Percentiles rank a stretch among this genome's conserved stretches.
Evolutionary conservation across 768 basidiomycete species (phyloP).

Genomic region (Lactifluus echinatus): DNA sequence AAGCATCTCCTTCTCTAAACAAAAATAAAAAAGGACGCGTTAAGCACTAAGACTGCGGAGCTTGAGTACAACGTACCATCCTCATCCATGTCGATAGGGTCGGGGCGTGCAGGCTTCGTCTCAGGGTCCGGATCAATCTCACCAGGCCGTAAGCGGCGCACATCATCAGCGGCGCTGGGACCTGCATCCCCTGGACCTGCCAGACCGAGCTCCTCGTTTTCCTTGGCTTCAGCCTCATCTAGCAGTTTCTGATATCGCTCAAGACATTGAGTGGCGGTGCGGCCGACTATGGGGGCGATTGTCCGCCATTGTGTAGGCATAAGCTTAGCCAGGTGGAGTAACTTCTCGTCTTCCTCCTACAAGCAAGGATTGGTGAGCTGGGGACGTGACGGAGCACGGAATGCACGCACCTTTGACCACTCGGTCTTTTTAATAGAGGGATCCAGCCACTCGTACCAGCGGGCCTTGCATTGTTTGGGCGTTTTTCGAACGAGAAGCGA

Average conservation of each 20-base stretch:
- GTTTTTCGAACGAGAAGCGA: constrained; percentile 97
- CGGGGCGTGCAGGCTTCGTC: constrained; percentile 94
- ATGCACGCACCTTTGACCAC: constrained; percentile 81
- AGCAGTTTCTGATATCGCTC: constrained; percentile 97
- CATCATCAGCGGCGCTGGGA: constrained; percentile 89
- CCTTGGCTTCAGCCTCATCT: constrained; percentile 95
- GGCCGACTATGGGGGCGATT: constrained; percentile 95
- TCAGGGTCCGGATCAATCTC: constrained; percentile 99
- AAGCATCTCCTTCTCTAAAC: constrained; percentile 97
- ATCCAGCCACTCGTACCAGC: constrained; percentile 99
- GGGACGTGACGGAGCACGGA: neutral
- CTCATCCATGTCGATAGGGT: constrained; percentile 99
- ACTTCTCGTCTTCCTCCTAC: constrained; percentile 96
- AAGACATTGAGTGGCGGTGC: constrained; percentile 95
- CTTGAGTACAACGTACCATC: constrained; percentile 51
- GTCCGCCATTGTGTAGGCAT: constrained; percentile 99
- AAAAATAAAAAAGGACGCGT: constrained; percentile 11
- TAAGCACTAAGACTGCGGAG: neutral
- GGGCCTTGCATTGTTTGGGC: constrained; percentile 98
- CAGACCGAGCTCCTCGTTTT: constrained; percentile 89
- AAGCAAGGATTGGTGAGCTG: neutral
- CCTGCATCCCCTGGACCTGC: constrained; percentile 76
- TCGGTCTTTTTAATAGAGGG: constrained; percentile 99
- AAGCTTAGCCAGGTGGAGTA: constrained; percentile 92
- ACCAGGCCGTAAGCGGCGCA: constrained; percentile 81